Conservation (phyloP, 2,329 filamentous ascomycete genomes). For the Beauveria sp. region DNA sequence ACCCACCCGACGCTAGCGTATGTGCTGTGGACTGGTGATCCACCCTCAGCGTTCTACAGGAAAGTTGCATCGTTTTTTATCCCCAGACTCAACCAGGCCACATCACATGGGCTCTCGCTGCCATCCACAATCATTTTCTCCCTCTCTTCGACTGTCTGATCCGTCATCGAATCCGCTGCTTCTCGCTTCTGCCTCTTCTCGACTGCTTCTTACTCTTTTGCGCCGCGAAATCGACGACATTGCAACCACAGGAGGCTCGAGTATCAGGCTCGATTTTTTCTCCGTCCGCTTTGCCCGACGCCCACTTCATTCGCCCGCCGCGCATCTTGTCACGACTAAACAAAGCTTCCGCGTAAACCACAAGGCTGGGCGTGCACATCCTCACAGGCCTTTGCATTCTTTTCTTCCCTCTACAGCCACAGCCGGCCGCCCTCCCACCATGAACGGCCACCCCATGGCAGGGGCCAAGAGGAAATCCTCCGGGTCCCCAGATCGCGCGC, state of each 20-base stretch:
- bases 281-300: neutral
- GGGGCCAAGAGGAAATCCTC: conserved; percentile 47
- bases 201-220: neutral
- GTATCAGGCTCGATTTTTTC: neutral
- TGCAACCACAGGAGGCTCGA: neutral
- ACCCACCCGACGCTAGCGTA: too few relatives aligned
- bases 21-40: conserved; percentile 2
- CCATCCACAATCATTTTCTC: conserved; percentile 8
- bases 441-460: conserved; percentile 36
- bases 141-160: neutral
- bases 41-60: neutral
- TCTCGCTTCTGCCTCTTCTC: neutral
- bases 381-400: neutral
- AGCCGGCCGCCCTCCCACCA: conserved; percentile 18
- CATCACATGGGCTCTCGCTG: conserved; percentile 10
- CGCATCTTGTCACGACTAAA: neutral
- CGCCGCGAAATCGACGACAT: neutral
- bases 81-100: conserved; percentile 7
- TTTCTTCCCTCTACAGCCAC: neutral
- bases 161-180: neutral
- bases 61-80: conserved; percentile 11
- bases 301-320: neutral
- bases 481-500: conserved; percentile 29
- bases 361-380: neutral
- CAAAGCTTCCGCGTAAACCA: neutral